A percentile compares a stretch with the other conserved stretches of the same genome.
Conservation (phyloP, 371 early-diverging fungal genomes). For the Neoconidiobolus thromboides region DNA sequence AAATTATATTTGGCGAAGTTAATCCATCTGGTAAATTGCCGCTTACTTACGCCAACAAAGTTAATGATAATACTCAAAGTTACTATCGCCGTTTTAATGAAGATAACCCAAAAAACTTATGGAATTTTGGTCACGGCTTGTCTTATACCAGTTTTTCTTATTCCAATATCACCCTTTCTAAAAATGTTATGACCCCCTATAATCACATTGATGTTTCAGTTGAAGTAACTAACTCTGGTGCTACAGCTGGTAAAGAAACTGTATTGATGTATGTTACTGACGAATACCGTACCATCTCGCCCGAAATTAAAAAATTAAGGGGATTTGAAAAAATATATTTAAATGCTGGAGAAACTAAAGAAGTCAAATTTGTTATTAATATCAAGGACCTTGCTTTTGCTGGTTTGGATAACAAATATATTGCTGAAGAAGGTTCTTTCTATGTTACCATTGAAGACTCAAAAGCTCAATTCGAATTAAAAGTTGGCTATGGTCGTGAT, state of each 20-base stretch:
- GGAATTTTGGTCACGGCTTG: conserved; percentile 38
- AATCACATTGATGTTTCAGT: conserved; percentile 13
- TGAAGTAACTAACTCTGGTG: conserved; percentile 25
- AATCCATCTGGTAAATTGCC: conserved; percentile 26
- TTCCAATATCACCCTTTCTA: conserved; percentile 14
- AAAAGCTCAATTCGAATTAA: background rate
- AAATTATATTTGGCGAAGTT: conserved; percentile 22
- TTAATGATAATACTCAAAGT: conserved; percentile 10
- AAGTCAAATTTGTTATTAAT: conserved; percentile 21
- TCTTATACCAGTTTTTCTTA: conserved; percentile 20
- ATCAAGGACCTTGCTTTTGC: background rate
- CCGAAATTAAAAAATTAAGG: background rate
- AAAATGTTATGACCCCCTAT: background rate
- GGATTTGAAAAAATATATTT: background rate
- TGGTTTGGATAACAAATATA: background rate
- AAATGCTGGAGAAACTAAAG: conserved; percentile 15
- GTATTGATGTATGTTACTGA: conserved; percentile 16
- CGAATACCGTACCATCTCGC: background rate
- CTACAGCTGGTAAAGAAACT: conserved; percentile 24
- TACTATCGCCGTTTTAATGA: conserved; percentile 1
- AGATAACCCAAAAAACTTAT: conserved; percentile 11
- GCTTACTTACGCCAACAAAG: conserved; percentile 33
- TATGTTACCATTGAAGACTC: background rate
- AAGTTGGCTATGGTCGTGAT: background rate
- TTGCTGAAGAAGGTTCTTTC: background rate